Conservation (phyloP, 495 filamentous ascomycete genomes). For the Penicillium daleae region DNA sequence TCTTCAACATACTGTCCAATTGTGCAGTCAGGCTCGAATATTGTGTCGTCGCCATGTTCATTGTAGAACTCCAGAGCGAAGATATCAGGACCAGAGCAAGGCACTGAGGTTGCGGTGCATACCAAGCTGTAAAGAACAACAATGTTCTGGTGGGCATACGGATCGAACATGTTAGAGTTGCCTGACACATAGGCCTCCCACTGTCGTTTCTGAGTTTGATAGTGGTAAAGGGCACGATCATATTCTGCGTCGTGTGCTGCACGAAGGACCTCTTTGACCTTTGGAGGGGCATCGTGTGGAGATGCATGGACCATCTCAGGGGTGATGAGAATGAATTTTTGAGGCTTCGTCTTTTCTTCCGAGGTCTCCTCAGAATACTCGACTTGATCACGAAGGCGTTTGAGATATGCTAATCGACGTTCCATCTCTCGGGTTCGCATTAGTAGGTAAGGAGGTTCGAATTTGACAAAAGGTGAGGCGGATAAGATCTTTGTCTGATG, state of each 20-base stretch:
- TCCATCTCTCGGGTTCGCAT: constrained; percentile 92
- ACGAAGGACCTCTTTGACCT: constrained; percentile 89
- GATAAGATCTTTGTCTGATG: constrained; percentile 93
- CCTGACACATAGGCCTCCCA: constrained; percentile 93
- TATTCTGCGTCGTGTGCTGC: constrained; percentile 96
- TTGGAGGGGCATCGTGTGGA: constrained; percentile 72
- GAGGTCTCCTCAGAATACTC: constrained; percentile 52
- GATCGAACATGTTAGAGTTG: constrained; percentile 85
- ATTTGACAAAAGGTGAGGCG: constrained; percentile 93
- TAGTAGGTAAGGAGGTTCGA: constrained; percentile 88
- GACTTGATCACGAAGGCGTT: constrained; percentile 79
- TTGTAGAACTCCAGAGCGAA: constrained; percentile 90
- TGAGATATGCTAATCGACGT: constrained; percentile 75
- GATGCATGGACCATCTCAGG: constrained; percentile 91
- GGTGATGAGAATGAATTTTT: constrained; percentile 85
- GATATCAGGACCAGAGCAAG: constrained; percentile 86
- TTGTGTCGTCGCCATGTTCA: constrained; percentile 68
- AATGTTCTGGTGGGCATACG: constrained; percentile 92
- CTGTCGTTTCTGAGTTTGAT: constrained; percentile 89
- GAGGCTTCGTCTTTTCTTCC: constrained; percentile 62
- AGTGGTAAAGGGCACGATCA: constrained; percentile 91
- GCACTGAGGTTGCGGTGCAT: constrained; percentile 86
- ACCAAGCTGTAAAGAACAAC: constrained; percentile 93
- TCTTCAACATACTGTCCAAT: constrained; percentile 96
- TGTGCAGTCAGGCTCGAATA: constrained; percentile 84